Evolutionary conservation across 2,329 filamentous ascomycete species (phyloP).

Genomic region (Massarina eburnea): DNA sequence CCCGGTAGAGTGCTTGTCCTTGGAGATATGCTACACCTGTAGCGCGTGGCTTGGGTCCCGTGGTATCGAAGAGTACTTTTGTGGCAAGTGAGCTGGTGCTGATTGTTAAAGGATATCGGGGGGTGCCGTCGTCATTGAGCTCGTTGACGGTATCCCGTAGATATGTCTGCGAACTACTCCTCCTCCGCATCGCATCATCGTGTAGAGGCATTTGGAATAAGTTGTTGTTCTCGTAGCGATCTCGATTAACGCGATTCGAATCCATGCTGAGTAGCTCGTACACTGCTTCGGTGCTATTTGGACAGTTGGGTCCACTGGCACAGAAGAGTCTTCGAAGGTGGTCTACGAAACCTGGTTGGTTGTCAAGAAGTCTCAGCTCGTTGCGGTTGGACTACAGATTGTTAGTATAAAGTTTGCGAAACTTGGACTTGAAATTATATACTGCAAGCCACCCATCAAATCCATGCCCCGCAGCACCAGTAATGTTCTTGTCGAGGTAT

Average conservation of each 20-base stretch:
- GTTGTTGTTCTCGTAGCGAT: slow-evolving; percentile 48
- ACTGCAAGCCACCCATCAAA: slow-evolving; percentile 54
- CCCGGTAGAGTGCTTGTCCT: slow-evolving; percentile 48
- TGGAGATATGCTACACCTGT: slow-evolving; percentile 55
- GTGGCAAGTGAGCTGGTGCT: slow-evolving; percentile 6
- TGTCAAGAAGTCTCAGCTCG: neutral
- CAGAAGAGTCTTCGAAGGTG: neutral
- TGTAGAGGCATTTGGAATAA: slow-evolving; percentile 59
- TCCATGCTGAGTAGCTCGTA: slow-evolving; percentile 1
- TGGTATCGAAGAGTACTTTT: slow-evolving; percentile 1
- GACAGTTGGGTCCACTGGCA: neutral
- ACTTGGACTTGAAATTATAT: neutral
- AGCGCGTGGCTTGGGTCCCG: slow-evolving; percentile 42
- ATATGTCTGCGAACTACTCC: slow-evolving; percentile 57
- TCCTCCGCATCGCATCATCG: slow-evolving; percentile 31
- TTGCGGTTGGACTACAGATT: too few relatives aligned
- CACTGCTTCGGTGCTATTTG: slow-evolving; percentile 4
- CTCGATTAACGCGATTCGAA: neutral
- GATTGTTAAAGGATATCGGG: slow-evolving; percentile 46
- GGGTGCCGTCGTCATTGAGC: slow-evolving; percentile 49
- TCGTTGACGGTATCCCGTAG: slow-evolving; percentile 50
- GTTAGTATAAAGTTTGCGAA: neutral
- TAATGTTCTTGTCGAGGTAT: slow-evolving; percentile 44
- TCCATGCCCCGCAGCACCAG: slow-evolving; percentile 51
- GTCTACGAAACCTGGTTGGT: neutral